A percentile compares a stretch with the other conserved stretches of the same genome.
Evolutionary conservation across 2,329 filamentous ascomycete species (phyloP).

Genomic region (Calonectria pteridis): DNA sequence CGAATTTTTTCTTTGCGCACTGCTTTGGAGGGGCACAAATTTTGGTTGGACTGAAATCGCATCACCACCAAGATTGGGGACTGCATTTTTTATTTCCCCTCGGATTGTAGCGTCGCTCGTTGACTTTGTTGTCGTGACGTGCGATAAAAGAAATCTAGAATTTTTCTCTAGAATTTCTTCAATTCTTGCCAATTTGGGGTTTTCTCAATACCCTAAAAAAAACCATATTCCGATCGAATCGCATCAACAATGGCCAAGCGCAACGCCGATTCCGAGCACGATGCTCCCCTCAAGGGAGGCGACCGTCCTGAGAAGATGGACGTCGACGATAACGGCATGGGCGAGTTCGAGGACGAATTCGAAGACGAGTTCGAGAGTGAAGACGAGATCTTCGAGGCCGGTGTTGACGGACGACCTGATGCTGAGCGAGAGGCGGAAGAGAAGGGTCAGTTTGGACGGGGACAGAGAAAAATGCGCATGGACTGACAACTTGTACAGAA

Average conservation of each 20-base stretch:
- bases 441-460: constrained; percentile 57
- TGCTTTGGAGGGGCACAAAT: constrained; percentile 26
- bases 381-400: constrained; percentile 94
- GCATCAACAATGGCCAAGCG: constrained; percentile 34
- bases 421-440: constrained; percentile 93
- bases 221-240: constrained; percentile 10
- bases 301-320: constrained; percentile 75
- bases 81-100: background rate
- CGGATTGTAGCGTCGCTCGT: background rate
- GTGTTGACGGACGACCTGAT: constrained; percentile 92
- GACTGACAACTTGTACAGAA: constrained; percentile 55
- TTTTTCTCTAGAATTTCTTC: background rate
- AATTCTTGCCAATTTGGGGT: background rate
- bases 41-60: constrained; percentile 13
- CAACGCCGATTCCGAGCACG: constrained; percentile 50
- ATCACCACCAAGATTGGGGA: background rate
- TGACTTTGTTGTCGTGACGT: background rate
- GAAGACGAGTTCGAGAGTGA: constrained; percentile 90
- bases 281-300: constrained; percentile 69
- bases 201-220: background rate
- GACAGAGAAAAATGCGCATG: background rate
- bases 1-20: constrained; percentile 23
- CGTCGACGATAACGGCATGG: constrained; percentile 72
- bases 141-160: background rate
- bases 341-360: constrained; percentile 95